Evolutionary conservation across 441 rosid genomes (phyloP), one percentile per base, ranked within the genome.

Genomic region (Metrosideros polymorpha): DNA sequence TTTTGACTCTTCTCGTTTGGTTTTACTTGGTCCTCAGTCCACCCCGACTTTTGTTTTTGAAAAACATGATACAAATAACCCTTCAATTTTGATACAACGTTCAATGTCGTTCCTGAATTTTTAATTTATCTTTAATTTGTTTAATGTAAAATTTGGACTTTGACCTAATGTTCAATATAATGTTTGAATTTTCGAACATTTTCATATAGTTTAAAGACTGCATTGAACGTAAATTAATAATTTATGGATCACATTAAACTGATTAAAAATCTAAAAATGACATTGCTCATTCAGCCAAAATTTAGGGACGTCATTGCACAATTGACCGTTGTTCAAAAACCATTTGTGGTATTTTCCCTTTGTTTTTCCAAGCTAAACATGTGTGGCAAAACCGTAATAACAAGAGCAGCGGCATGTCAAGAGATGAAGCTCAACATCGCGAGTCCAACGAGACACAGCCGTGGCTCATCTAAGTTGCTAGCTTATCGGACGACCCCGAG

Each of bases 71-170:
- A 18, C 7, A 9, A 9, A 2, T 3, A 3, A 9, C 6, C 25
- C 9, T 66, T 9, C 0, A 66, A 18, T 19, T 9, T 66, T 66
- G 4, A 66, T 66, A 1, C 14, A 66, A 9, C 2, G 0, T 5
- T 2, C 2, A 6, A 32, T 35, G 3, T 19, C 0, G 0, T 6
- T 6, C 1, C 0, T 66, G 0, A 19, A 35, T 0, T 22, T 66
- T 63, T 19, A 35, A 66, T 66, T 66, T 66, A 35, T 0, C 19
- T 66, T 63, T 19, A 35, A 66, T 66, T 66, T 66, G 35, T 35
- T 9, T 19, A 66, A 66, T 35, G 2, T 6, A 1, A 5, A 6
- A 3, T 7, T 18, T 6, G 3, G 19, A 5, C 13, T 9, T 35
- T 19, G 6, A 0, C 15, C 4, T 4, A 17, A 7, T 59, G 15